Conservation (phyloP, 2,329 filamentous ascomycete genomes). For the Penicillium sp. region DNA sequence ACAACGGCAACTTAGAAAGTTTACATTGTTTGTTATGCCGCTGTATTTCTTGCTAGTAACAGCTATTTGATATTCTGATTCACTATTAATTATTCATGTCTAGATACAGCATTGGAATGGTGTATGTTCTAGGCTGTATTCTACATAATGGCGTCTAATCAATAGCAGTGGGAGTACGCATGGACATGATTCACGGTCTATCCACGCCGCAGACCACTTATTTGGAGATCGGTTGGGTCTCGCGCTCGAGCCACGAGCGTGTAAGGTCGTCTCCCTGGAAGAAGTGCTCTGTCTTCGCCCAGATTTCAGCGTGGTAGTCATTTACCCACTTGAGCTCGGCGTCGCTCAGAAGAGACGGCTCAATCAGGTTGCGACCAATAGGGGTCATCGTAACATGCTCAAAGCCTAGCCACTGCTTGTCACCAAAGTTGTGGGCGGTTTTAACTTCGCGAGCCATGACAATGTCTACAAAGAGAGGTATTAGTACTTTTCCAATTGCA, state of each 20-base stretch:
- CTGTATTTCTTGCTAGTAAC: not conserved
- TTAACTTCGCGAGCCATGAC: conserved; percentile 86
- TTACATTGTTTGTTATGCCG: not conserved
- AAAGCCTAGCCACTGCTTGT: conserved; percentile 91
- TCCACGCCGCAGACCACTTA: conserved; percentile 12
- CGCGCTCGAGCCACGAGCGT: conserved; percentile 77
- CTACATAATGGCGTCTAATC: not conserved
- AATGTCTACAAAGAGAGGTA: conserved; percentile 56
- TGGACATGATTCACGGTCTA: not conserved
- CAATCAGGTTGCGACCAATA: conserved; percentile 85
- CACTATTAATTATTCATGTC: not conserved
- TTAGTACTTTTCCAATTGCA: conserved; percentile 6
- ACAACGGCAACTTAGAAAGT: too few species aligned
- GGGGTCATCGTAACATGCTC: conserved; percentile 98
- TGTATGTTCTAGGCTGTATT: not conserved
- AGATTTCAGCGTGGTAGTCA: conserved; percentile 76
- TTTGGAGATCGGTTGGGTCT: conserved; percentile 67
- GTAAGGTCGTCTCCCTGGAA: conserved; percentile 73
- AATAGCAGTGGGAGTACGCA: not conserved
- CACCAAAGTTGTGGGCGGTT: conserved; percentile 83
- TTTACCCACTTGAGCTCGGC: conserved; percentile 85
- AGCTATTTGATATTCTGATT: not conserved
- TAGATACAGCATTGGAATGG: not conserved
- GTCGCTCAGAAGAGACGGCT: conserved; percentile 67
- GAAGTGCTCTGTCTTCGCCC: conserved; percentile 74